Conservation (phyloP, 2,329 filamentous ascomycete species). For the Capronia coronata region DNA sequence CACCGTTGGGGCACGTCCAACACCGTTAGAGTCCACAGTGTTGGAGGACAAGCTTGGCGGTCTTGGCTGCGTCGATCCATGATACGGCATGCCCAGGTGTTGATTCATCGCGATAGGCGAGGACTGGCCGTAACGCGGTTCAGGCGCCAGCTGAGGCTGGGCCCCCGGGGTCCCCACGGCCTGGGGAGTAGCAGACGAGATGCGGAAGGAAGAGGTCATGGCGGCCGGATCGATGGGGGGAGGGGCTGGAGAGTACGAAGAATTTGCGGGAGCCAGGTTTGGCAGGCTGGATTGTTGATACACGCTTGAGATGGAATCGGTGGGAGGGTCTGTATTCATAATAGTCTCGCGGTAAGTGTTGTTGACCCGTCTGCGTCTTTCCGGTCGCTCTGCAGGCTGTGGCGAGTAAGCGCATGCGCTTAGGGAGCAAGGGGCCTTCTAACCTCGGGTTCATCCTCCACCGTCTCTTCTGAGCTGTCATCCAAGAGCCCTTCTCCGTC, state of each 20-base stretch:
- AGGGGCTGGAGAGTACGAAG: slow-evolving; percentile 22
- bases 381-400: slow-evolving; percentile 43
- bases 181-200: slow-evolving; percentile 18
- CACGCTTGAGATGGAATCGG: slow-evolving; percentile 10
- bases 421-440: slow-evolving; percentile 20
- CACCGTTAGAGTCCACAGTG: slow-evolving; percentile 11
- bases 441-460: slow-evolving; percentile 30
- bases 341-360: slow-evolving; percentile 27
- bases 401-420: slow-evolving; percentile 21
- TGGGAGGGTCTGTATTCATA: slow-evolving; percentile 19
- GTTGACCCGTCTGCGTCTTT: slow-evolving; percentile 36
- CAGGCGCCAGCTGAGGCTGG: slow-evolving; percentile 4
- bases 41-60: slow-evolving; percentile 7
- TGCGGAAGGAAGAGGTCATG: slow-evolving; percentile 22
- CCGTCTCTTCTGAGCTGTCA: slow-evolving; percentile 28
- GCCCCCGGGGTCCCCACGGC: slow-evolving; percentile 1
- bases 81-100: slow-evolving; percentile 12
- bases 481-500: slow-evolving; percentile 28
- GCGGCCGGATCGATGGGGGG: slow-evolving; percentile 19
- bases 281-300: slow-evolving; percentile 25
- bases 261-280: slow-evolving; percentile 24
- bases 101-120: slow-evolving; percentile 19
- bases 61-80: slow-evolving; percentile 5
- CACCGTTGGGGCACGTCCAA: slow-evolving; percentile 2
- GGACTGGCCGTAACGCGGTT: slow-evolving; percentile 16